Conservation (phyloP, 306 rosid species). For the Biancaea sappan region DNA sequence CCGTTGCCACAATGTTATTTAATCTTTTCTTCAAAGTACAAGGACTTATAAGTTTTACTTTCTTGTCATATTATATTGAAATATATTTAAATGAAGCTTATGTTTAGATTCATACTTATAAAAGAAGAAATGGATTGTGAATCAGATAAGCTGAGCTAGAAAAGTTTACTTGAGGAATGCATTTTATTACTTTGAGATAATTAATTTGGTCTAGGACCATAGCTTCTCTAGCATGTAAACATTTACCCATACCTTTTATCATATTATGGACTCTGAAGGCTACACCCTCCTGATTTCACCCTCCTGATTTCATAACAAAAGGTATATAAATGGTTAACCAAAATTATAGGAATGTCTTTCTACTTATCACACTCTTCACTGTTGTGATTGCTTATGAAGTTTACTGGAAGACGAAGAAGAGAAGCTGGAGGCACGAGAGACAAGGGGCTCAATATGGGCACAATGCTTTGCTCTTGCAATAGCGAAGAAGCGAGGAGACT, state of each 20-base stretch:
- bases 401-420: not conserved
- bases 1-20: slow-evolving; percentile 32
- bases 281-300: no score
- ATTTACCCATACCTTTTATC: not conserved
- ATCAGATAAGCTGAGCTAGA: not conserved
- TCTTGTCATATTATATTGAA: no score
- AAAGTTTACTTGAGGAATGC: not conserved
- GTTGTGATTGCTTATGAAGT: not conserved
- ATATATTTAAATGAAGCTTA: no score
- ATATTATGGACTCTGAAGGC: not conserved
- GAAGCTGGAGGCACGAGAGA: slow-evolving; percentile 61
- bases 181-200: not conserved
- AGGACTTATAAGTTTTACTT: no score
- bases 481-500: slow-evolving; percentile 48
- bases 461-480: slow-evolving; percentile 39
- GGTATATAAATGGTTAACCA: not conserved
- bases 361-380: not conserved
- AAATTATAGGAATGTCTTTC: not conserved
- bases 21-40: no score
- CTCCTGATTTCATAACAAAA: not conserved
- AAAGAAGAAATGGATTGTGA: not conserved
- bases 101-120: no score
- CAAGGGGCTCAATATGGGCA: slow-evolving; percentile 44
- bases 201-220: not conserved
- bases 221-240: not conserved